phyloP scores from a whole-genome alignment of 2,329 filamentous ascomycete genomes.

The Alternaria ventricosa region DNA sequence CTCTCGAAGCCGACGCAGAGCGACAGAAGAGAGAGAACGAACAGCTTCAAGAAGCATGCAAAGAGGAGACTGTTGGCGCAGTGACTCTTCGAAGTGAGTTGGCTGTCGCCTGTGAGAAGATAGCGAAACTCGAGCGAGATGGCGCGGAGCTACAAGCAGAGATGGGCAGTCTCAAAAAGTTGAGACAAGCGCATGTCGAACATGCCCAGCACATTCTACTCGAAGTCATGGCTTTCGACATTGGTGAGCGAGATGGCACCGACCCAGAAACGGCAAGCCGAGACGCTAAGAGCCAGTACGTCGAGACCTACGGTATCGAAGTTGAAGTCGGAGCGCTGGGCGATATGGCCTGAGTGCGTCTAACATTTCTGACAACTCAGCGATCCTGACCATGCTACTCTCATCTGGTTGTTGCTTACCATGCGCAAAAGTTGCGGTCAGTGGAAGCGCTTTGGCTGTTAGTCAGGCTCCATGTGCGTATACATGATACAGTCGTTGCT shows the following conservation, averaged over 20 bases:
- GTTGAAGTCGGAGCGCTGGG: not conserved
- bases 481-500: not conserved
- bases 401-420: not conserved
- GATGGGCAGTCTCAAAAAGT: not conserved
- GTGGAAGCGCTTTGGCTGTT: not conserved
- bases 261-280: not conserved
- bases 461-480: not conserved
- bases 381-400: not conserved
- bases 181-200: not conserved
- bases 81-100: not conserved
- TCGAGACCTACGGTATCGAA: not conserved
- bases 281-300: not conserved
- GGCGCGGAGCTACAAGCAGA: not conserved
- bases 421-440: not conserved
- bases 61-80: not conserved
- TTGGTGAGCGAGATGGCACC: not conserved
- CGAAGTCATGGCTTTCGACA: not conserved
- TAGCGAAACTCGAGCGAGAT: not conserved
- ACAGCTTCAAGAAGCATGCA: not conserved
- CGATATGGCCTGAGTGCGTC: not conserved
- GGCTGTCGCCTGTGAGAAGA: not conserved
- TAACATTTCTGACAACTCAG: accelerated
- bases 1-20: not conserved
- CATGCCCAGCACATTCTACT: not conserved
- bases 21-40: not conserved